Conservation (phyloP, 169 alveolate genomes). For the Plasmodium fragile region DNA sequence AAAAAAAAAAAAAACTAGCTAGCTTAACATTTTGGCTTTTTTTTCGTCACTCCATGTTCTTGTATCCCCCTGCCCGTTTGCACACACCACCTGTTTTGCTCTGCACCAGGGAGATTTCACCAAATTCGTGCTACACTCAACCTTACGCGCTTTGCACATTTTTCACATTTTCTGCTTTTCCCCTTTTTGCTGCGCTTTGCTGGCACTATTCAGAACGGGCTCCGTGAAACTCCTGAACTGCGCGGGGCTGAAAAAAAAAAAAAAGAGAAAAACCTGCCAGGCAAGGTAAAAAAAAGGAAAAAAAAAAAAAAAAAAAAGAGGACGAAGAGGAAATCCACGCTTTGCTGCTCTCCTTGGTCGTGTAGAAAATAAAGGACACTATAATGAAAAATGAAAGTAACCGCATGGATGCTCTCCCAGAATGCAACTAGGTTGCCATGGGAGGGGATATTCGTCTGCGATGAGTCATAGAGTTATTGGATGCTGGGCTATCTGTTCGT, state of each 20-base stretch:
- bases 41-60: neutral
- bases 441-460: neutral
- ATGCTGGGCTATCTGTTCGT: neutral
- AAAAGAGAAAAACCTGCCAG: slow-evolving; percentile 37
- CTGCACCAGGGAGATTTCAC: neutral
- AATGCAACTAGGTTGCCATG: neutral
- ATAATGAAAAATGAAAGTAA: neutral
- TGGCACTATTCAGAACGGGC: slow-evolving; percentile 37
- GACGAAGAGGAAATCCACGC: neutral
- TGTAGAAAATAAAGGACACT: neutral
- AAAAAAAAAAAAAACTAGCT: neutral
- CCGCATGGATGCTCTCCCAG: neutral
- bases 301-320: neutral
- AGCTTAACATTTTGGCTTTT: neutral
- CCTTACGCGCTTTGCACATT: neutral
- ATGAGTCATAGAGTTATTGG: neutral
- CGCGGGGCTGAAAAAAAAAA: slow-evolving; percentile 63
- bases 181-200: neutral
- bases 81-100: neutral
- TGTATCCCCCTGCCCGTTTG: neutral
- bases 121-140: neutral
- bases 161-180: neutral
- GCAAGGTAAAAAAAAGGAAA: slow-evolving; percentile 3
- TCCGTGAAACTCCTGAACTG: slow-evolving; percentile 57
- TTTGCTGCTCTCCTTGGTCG: neutral